Evolutionary conservation across 495 filamentous ascomycete species (phyloP).

Genomic region (Jackrogersella minutella): DNA sequence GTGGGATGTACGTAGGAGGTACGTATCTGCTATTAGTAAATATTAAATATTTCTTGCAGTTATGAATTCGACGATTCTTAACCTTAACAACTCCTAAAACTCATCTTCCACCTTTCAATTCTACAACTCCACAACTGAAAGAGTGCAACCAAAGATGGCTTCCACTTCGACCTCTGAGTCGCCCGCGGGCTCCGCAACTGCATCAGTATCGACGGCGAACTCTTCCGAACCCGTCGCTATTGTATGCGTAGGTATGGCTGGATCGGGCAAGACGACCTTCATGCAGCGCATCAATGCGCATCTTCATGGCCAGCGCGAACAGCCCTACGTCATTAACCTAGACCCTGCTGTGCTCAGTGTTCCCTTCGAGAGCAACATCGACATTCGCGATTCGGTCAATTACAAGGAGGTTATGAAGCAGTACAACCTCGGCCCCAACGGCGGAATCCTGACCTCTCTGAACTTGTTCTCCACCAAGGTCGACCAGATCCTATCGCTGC

Average conservation of each 20-base stretch:
- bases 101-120: not conserved
- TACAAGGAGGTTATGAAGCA: constrained; percentile 99
- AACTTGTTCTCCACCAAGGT: constrained; percentile 98
- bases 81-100: not conserved
- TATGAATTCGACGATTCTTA: not conserved
- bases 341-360: constrained; percentile 93
- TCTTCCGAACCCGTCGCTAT: constrained; percentile 64
- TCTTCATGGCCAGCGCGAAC: constrained; percentile 74
- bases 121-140: not conserved
- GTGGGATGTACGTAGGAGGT: not conserved
- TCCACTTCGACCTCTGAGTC: constrained; percentile 25
- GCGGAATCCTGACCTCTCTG: constrained; percentile 93
- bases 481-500: constrained; percentile 86
- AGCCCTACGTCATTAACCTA: constrained; percentile 95
- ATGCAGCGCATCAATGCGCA: constrained; percentile 97
- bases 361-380: constrained; percentile 99
- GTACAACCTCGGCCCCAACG: constrained; percentile 97
- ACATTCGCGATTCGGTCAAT: constrained; percentile 98
- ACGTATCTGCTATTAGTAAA: not conserved
- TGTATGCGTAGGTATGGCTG: constrained; percentile 97
- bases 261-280: constrained; percentile 97
- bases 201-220: constrained; percentile 8
- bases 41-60: constrained; percentile 5
- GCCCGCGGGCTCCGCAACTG: constrained; percentile 15
- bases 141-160: constrained; percentile 12